A percentile compares a stretch with the other conserved stretches of the same genome.
phyloP scores from a whole-genome alignment of 768 basidiomycete genomes.

The Brasilioporus rufonigricans region DNA sequence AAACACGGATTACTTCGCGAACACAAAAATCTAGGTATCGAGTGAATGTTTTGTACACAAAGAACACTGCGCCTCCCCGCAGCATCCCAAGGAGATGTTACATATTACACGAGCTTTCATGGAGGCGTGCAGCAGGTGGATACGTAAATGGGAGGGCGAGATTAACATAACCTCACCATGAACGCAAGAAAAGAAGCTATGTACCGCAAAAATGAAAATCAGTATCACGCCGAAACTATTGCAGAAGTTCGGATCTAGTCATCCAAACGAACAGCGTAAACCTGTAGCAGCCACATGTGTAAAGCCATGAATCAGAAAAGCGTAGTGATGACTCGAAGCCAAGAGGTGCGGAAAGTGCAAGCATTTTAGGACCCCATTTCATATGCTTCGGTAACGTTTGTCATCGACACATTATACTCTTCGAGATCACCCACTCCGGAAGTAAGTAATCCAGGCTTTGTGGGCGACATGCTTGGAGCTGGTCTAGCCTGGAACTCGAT shows the following conservation, averaged over 20 bases:
- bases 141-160: not conserved
- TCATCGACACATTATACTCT: not conserved
- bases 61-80: not conserved
- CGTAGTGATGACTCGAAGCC: not conserved
- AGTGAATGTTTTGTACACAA: not conserved
- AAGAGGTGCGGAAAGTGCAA: not conserved
- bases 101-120: not conserved
- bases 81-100: not conserved
- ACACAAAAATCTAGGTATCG: not conserved
- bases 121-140: not conserved
- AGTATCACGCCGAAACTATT: not conserved
- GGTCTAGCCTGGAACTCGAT: constrained; percentile 1
- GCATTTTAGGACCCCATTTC: not conserved
- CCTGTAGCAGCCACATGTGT: not conserved
- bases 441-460: not conserved
- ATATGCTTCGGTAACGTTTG: not conserved
- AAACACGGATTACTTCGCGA: not conserved
- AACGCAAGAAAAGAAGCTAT: not conserved
- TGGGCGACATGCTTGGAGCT: not conserved
- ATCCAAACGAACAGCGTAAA: not conserved
- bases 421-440: not conserved
- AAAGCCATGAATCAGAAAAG: not conserved
- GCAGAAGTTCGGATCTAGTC: not conserved
- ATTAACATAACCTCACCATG: not conserved
- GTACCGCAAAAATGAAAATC: not conserved